Conservation (phyloP, 208 protist genomes). For the Leishmania aethiopica region DNA sequence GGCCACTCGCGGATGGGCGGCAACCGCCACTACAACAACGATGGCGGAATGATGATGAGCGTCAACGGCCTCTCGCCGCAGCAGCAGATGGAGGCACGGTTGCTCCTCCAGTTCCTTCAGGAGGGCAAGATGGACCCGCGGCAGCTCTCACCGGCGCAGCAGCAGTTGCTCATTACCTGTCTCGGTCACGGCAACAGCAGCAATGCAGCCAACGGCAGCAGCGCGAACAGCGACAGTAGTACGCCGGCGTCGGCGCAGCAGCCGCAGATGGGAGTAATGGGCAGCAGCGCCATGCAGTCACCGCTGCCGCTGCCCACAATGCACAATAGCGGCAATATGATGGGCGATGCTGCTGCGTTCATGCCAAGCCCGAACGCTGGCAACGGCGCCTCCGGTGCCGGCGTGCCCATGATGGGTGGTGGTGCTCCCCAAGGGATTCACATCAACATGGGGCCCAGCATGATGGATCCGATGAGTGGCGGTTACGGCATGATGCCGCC, state of each 20-base stretch:
- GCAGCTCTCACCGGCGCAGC: slow-evolving; percentile 65
- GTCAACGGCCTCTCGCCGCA: slow-evolving; percentile 35
- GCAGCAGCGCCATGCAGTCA: slow-evolving; percentile 1
- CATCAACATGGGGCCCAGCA: slow-evolving; percentile 1
- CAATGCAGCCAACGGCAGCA: not conserved
- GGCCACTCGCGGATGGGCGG: slow-evolving; percentile 6
- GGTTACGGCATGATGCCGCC: slow-evolving; percentile 3
- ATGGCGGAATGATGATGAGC: not conserved
- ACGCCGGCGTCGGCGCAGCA: not conserved
- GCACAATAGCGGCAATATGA: slow-evolving; percentile 6
- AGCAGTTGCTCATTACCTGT: slow-evolving; percentile 33
- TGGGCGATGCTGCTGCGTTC: slow-evolving; percentile 1
- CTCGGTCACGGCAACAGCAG: slow-evolving; percentile 11
- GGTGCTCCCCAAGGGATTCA: slow-evolving; percentile 5
- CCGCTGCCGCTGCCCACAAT: not conserved
- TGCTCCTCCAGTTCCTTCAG: slow-evolving; percentile 75
- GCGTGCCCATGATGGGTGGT: slow-evolving; percentile 8
- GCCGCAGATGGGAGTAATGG: slow-evolving; percentile 8
- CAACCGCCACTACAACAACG: slow-evolving; percentile 1
- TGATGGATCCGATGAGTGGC: slow-evolving; percentile 15
- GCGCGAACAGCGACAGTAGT: not conserved
- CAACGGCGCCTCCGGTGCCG: not conserved
- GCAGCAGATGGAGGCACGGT: slow-evolving; percentile 56
- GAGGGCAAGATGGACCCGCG: slow-evolving; percentile 69
- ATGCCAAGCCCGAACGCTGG: not conserved